Evolutionary conservation across 495 filamentous ascomycete species (phyloP).

Genomic region (Penicillium antarcticum): DNA sequence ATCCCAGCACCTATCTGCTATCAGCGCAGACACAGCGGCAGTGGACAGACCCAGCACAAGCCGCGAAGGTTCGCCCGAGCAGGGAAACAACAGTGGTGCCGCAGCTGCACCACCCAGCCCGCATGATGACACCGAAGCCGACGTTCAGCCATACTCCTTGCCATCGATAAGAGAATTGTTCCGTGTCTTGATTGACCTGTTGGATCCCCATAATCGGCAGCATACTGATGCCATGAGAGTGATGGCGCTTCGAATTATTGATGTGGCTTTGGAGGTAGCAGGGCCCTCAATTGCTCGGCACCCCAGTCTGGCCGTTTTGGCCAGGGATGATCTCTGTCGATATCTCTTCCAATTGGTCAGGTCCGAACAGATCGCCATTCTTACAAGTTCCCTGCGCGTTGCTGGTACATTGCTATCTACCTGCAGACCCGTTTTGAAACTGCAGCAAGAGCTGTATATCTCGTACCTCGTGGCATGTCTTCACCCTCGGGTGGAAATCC

Average conservation of each 20-base stretch:
- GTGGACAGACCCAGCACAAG: slow-evolving; percentile 34
- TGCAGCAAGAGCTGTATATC: slow-evolving; percentile 95
- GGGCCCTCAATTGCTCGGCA: slow-evolving; percentile 94
- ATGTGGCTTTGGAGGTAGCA: slow-evolving; percentile 94
- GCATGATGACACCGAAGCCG: slow-evolving; percentile 34
- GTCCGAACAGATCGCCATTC: slow-evolving; percentile 89
- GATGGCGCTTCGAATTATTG: slow-evolving; percentile 95
- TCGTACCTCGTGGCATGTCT: slow-evolving; percentile 93
- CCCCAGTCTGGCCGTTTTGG: slow-evolving; percentile 80
- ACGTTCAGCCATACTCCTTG: slow-evolving; percentile 85
- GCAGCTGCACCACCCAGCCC: slow-evolving; percentile 42
- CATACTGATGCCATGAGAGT: slow-evolving; percentile 94
- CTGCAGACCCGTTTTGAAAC: slow-evolving; percentile 85
- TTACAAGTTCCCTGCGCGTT: slow-evolving; percentile 89
- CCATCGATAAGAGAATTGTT: slow-evolving; percentile 94
- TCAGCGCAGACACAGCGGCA: slow-evolving; percentile 39
- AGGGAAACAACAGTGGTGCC: slow-evolving; percentile 39
- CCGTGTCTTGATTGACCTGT: slow-evolving; percentile 86
- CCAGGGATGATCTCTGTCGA: slow-evolving; percentile 90
- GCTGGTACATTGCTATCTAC: slow-evolving; percentile 88
- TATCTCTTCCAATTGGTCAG: slow-evolving; percentile 96
- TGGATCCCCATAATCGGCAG: slow-evolving; percentile 88
- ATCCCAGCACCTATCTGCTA: slow-evolving; percentile 43
- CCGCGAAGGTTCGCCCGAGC: slow-evolving; percentile 33
- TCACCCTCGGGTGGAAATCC: slow-evolving; percentile 89